Evolutionary conservation across 2,329 filamentous ascomycete genomes (phyloP).

Genomic region (Penicillium fuscoglaucum): DNA sequence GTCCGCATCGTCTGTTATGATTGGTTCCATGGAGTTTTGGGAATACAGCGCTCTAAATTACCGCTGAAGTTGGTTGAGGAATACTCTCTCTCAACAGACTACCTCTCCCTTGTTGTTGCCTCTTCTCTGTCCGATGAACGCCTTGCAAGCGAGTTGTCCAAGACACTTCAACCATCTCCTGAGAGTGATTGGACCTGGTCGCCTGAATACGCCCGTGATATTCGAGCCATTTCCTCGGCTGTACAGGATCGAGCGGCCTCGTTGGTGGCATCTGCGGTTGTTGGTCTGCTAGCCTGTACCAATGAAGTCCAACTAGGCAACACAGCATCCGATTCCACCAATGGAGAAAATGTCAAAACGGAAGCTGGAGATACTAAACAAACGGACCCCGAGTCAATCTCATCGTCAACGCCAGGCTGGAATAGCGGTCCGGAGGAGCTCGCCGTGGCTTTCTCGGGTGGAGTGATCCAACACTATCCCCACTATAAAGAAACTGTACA

Average conservation of each 20-base stretch:
- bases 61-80: conserved; percentile 54
- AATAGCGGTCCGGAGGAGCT: conserved; percentile 54
- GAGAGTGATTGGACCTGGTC: conserved; percentile 59
- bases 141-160: conserved; percentile 45
- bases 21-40: conserved; percentile 53
- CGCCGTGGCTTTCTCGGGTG: conserved; percentile 74
- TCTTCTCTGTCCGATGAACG: conserved; percentile 48
- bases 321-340: conserved; percentile 8
- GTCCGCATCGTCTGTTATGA: conserved; percentile 67
- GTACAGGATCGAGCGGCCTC: conserved; percentile 70
- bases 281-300: conserved; percentile 66
- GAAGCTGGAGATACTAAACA: conserved; percentile 11
- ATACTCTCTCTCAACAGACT: conserved; percentile 66
- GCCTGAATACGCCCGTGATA: conserved; percentile 54
- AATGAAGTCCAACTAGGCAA: conserved; percentile 57
- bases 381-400: neutral
- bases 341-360: neutral
- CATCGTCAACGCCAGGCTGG: conserved; percentile 28
- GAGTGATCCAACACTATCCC: conserved; percentile 74
- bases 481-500: conserved; percentile 68
- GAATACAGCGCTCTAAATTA: conserved; percentile 45
- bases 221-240: conserved; percentile 65
- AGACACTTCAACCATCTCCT: conserved; percentile 52
- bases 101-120: conserved; percentile 67
- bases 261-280: conserved; percentile 67